Percentiles rank a stretch among this genome's conserved stretches.
phyloP scores from a whole-genome alignment of 306 rosid species.

The Oxytropis ochrocephala region DNA sequence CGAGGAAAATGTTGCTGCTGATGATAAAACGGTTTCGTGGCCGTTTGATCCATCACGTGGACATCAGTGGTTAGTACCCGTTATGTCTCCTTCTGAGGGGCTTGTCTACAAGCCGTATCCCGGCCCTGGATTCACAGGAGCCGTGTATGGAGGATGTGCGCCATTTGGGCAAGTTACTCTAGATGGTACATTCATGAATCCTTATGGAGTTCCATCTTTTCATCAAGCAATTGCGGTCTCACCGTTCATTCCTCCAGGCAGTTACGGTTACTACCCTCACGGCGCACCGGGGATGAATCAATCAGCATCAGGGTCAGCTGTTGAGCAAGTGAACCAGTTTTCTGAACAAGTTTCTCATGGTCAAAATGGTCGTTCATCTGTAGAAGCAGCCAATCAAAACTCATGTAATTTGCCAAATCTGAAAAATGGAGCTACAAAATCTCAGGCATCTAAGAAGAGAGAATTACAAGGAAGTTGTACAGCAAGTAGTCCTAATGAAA shows the following conservation, averaged over 20 bases:
- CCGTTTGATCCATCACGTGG: constrained; percentile 61
- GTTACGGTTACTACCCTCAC: constrained; percentile 47
- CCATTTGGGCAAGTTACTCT: constrained; percentile 46
- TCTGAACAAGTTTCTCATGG: constrained; percentile 26
- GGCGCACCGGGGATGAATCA: constrained; percentile 53
- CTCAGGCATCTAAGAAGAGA: constrained; percentile 37
- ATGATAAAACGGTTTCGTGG: constrained; percentile 46
- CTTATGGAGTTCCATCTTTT: constrained; percentile 53
- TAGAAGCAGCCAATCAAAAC: constrained; percentile 34
- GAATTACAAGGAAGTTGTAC: constrained; percentile 63
- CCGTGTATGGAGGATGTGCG: constrained; percentile 54
- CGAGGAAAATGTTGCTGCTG: constrained; percentile 32
- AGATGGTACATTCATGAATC: constrained; percentile 41
- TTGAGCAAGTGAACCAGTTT: constrained; percentile 48
- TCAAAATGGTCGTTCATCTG: constrained; percentile 20
- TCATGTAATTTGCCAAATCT: constrained; percentile 35
- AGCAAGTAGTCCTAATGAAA: constrained; percentile 45
- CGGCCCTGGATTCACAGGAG: constrained; percentile 56
- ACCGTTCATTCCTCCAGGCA: constrained; percentile 40
- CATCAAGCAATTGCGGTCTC: constrained; percentile 50
- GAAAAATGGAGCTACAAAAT: constrained; percentile 28
- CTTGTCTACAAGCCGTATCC: constrained; percentile 86
- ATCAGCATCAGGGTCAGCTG: constrained; percentile 43
- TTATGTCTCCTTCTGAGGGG: constrained; percentile 87
- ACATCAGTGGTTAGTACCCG: constrained; percentile 83